Evolutionary conservation across 1,284 basidiomycete genomes (phyloP), one percentile per base, ranked within the genome.

Genomic region (Phylloboletellus chloephorus): DNA sequence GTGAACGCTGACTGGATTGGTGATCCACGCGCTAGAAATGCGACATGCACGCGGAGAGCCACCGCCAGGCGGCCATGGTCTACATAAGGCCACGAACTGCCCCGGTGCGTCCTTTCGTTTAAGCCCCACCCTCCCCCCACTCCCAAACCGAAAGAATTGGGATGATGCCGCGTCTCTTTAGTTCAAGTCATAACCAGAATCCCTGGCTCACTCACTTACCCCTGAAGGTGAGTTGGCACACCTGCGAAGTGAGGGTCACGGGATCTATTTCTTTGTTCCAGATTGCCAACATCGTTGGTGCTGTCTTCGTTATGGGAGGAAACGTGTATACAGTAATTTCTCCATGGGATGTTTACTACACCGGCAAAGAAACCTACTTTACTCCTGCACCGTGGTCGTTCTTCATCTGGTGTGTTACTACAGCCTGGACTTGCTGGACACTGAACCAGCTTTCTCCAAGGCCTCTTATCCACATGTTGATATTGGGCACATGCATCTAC

Each of bases 321-420:
- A 94, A 93, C 63, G 75, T 90, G 44, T 95, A 93, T 70, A 80
- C 81, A 16, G 75, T 91, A 46, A 79, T 88, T 10, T 76, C 79
- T 4, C 84, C 84, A 1, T 70, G 71, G 36, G 78, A 78, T 49
- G 72, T 79, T 32, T 87, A 87, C 64, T 76, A 71, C 56, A 66
- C 69, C 32, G 79, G 75, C 33, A 88, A 82, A 64, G 79, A 86
- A 55, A 94, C 91, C n/a, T 96, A 93, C 66, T 71, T 96, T 49
- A 93, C 91, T 1, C 92, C 93, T 13, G 87, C 88, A 6, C 78
- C 84, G 12, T 95, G 88, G 80, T 81, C 85, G 2, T 91, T 87
- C 67, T 74, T 79, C 62, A 82, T 90, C 57, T 89, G 87, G 86
- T 82, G 41, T 28, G 68, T 58, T 26, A 4, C 44, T 54, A 5